phyloP scores from a whole-genome alignment of 305 asterid species.

The Solanum hybrid region DNA sequence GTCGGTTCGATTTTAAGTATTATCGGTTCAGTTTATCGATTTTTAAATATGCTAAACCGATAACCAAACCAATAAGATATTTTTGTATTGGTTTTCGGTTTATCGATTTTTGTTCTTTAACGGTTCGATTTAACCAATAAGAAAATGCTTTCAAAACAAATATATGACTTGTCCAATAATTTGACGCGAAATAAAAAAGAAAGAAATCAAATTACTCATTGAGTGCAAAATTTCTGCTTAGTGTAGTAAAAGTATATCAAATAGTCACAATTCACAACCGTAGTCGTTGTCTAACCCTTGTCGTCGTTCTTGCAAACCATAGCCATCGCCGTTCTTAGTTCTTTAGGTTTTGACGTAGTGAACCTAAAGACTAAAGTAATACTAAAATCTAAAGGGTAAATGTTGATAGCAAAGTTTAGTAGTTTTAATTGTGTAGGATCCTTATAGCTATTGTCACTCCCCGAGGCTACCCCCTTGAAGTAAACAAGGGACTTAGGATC shows the following conservation, averaged over 20 bases:
- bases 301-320: background rate
- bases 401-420: background rate
- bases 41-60: background rate
- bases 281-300: background rate
- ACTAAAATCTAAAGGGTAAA: background rate
- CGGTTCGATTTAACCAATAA: too few relatives aligned
- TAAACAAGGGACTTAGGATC: too few relatives aligned
- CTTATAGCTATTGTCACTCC: too few relatives aligned
- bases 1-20: background rate
- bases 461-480: too few relatives aligned
- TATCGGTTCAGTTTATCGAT: background rate
- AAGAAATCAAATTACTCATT: background rate
- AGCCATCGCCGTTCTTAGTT: background rate
- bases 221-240: background rate
- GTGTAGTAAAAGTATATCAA: too few relatives aligned
- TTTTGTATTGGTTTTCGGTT: too few relatives aligned
- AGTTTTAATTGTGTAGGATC: too few relatives aligned
- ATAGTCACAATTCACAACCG: background rate
- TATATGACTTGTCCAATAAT: background rate
- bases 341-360: background rate
- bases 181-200: background rate
- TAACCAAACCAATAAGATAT: too few relatives aligned
- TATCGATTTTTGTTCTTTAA: too few relatives aligned
- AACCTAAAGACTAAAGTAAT: background rate
- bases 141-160: background rate